These are phyloP conservation scores for Elsinoe ampelina DNA, from an alignment of 2,329 filamentous ascomycete genomes.

Conservation along the genomic window DNA sequence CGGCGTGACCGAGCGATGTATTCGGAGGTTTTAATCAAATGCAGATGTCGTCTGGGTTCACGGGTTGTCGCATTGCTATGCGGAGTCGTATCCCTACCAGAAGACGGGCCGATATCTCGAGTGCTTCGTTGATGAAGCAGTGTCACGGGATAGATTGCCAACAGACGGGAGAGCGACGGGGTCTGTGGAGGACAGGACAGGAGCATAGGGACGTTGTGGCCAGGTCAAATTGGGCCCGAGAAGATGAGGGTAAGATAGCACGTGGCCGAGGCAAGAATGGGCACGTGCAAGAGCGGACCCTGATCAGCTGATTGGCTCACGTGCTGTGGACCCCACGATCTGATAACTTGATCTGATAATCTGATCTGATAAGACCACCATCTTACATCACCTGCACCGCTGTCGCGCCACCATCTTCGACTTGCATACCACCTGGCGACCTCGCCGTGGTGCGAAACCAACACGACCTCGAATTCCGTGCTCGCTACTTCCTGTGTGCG, in stretches of 20 bases:
- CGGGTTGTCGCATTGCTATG: neutral
- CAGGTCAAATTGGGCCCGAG: too few species aligned
- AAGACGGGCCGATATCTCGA: too few species aligned
- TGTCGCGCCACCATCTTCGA: neutral
- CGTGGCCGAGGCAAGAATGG: neutral
- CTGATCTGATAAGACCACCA: conserved; percentile 7
- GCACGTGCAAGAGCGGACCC: neutral
- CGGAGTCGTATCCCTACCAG: neutral
- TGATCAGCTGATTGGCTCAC: neutral
- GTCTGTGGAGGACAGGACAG: too few species aligned
- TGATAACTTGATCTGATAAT: conserved; percentile 5
- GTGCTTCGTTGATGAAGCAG: too few species aligned
- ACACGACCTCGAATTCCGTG: neutral
- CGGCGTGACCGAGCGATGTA: neutral
- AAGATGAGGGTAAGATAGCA: neutral
- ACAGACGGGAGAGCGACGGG: too few species aligned
- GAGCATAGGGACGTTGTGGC: too few species aligned
- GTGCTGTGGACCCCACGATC: neutral
- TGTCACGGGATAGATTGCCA: neutral
- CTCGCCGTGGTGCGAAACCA: neutral
- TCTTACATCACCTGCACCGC: neutral
- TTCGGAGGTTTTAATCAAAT: neutral
- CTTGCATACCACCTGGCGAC: neutral
- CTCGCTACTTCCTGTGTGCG: too few species aligned
- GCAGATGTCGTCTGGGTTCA: neutral